These are phyloP conservation scores for Fremontodendron californicum DNA, from an alignment of 345 rosid genomes.

Conservation along the genomic window DNA sequence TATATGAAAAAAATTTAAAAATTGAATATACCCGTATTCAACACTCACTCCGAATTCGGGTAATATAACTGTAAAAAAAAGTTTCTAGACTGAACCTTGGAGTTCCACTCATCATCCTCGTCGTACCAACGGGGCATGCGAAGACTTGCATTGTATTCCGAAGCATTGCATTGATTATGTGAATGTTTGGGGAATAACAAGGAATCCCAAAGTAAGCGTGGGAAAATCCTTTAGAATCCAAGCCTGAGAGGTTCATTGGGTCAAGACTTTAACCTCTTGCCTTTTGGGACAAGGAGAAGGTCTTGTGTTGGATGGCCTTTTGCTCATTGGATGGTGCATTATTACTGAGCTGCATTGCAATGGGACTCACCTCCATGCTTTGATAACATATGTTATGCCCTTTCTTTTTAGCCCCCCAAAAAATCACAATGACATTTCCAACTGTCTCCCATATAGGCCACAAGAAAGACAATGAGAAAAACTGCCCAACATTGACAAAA, in stretches of 20 bases:
- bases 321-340: conserved; percentile 22
- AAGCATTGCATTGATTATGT: conserved; percentile 20
- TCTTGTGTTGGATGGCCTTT: conserved; percentile 30
- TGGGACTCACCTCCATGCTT: conserved; percentile 15
- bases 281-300: conserved; percentile 42
- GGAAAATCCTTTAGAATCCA: conserved; percentile 20
- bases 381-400: too few relatives aligned
- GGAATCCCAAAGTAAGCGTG: conserved; percentile 24
- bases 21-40: too few relatives aligned
- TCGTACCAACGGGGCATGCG: conserved; percentile 13
- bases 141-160: conserved; percentile 21
- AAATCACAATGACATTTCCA: too few relatives aligned
- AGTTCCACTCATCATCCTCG: conserved; percentile 13
- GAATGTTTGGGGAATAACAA: conserved; percentile 19
- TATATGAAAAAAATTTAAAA: too few relatives aligned
- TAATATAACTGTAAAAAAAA: too few relatives aligned
- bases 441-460: too few relatives aligned
- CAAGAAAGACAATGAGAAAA: too few relatives aligned
- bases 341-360: conserved; percentile 14
- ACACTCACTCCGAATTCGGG: too few relatives aligned
- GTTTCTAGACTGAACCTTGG: conserved; percentile 22
- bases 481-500: too few relatives aligned
- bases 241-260: conserved; percentile 18
- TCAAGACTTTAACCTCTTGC: conserved; percentile 43
- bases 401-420: too few relatives aligned